Evolutionary conservation across 768 basidiomycete species (phyloP), one percentile per base, ranked within the genome.

Genomic region (Mrakia gelida): DNA sequence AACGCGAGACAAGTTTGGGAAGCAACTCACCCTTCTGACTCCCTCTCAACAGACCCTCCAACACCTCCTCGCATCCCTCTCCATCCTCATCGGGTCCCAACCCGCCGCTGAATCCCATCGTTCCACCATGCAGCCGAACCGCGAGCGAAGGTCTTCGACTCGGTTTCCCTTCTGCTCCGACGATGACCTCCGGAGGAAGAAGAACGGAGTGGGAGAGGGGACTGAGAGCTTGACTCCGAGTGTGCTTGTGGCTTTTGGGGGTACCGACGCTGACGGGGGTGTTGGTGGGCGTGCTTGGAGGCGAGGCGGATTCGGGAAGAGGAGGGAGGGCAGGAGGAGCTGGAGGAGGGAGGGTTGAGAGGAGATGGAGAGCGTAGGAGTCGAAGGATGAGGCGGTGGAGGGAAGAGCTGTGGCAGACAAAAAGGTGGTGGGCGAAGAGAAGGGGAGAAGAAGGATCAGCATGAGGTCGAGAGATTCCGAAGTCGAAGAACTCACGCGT

Each of bases 11-110:
- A 28, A 28, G 43, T 15, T 61, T 23, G 38, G n/a, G 43, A 18
- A 26, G 26, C 41, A 9, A 83, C 89, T 71, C 76, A 93, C 95
- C 89, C 87, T 96, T 97, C 84, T 91, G 92, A 2, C 78, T 97
- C 85, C 72, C 95, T 90, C 86, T 98, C 94, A 18, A 96, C 94
- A 0, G 94, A 92, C 83, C 95, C 91, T 67, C 93, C 16, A 78
- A 34, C 7, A 74, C 28, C 38, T 74, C 73, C 28, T 78, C 77
- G 13, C 30, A 34, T 30, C 73, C 87, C 83, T 86, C 87, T 0
- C 85, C 83, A 10, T 77, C 79, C 30, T 80, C 81, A 3, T 77
- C 75, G 30, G 32, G 43, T 28, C 62, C 79, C 6, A 81, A 34
- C 81, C 80, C 59, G 81, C 81, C 54, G 80, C 80, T 7, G 79